Conservation (phyloP, 2,329 filamentous ascomycete species). For the Verticillium dahliae region DNA sequence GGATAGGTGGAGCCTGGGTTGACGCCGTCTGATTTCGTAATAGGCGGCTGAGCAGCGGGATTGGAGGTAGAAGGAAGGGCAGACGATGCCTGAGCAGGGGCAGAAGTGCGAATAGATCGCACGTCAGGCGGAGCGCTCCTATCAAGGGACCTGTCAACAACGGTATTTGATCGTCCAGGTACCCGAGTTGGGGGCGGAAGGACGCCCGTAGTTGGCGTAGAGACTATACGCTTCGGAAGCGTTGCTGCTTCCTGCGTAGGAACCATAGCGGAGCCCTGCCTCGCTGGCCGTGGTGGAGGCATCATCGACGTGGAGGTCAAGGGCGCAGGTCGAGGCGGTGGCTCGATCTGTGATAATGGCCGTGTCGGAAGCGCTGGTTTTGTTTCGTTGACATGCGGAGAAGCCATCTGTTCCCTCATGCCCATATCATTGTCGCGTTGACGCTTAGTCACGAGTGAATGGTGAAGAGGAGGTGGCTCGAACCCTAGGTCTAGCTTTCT, state of each 20-base stretch:
- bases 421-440: conserved; percentile 35
- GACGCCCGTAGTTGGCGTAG: conserved; percentile 11
- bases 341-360: conserved; percentile 29
- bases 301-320: conserved; percentile 20
- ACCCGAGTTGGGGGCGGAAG: conserved; percentile 14
- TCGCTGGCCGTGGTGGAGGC: conserved; percentile 38
- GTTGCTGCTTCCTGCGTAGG: conserved; percentile 15
- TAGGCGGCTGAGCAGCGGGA: conserved; percentile 7
- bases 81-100: conserved; percentile 4
- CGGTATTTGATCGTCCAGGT: conserved; percentile 23
- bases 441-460: conserved; percentile 34
- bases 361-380: conserved; percentile 44
- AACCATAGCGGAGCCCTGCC: conserved; percentile 18
- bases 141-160: conserved; percentile 36
- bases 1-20: conserved; percentile 60
- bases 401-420: conserved; percentile 25
- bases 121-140: conserved; percentile 28
- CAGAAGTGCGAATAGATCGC: conserved; percentile 14
- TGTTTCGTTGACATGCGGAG: conserved; percentile 34
- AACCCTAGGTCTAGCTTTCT: conserved; percentile 28
- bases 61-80: conserved; percentile 9
- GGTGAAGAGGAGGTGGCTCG: conserved; percentile 49
- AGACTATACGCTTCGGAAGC: conserved; percentile 17
- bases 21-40: conserved; percentile 12
- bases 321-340: conserved; percentile 17